These are phyloP conservation scores for Prunella vulgaris DNA, from an alignment of 257 asterid genomes.

Conservation along the genomic window DNA sequence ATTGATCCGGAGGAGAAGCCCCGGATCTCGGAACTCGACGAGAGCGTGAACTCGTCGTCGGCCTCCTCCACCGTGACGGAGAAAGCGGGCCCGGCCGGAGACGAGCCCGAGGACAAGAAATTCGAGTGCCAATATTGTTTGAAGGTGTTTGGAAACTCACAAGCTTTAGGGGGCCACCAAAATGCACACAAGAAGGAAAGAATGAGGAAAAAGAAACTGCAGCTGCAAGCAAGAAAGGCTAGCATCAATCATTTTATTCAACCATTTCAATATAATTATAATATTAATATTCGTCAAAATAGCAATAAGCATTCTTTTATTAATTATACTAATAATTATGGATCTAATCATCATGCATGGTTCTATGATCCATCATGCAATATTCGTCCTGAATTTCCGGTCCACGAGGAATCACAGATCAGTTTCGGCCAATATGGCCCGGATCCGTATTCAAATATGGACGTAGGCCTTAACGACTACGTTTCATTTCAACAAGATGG, in stretches of 20 bases:
- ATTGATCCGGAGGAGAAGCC: neutral
- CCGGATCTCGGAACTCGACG: slow-evolving; percentile 35
- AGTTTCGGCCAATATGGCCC: slow-evolving; percentile 37
- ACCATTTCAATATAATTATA: slow-evolving; percentile 32
- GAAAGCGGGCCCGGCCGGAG: slow-evolving; percentile 9
- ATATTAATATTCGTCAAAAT: neutral
- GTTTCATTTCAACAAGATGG: slow-evolving; percentile 28
- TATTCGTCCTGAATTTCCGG: slow-evolving; percentile 21
- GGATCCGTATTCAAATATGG: slow-evolving; percentile 19
- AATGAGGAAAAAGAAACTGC: slow-evolving; percentile 70
- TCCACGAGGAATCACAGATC: slow-evolving; percentile 59
- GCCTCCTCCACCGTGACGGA: slow-evolving; percentile 58
- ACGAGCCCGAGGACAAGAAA: slow-evolving; percentile 35
- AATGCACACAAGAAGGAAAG: slow-evolving; percentile 98
- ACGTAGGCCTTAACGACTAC: slow-evolving; percentile 8
- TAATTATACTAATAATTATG: slow-evolving; percentile 19
- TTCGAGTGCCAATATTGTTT: slow-evolving; percentile 80
- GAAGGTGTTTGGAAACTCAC: slow-evolving; percentile 72
- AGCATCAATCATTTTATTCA: slow-evolving; percentile 59
- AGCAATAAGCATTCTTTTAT: slow-evolving; percentile 4
- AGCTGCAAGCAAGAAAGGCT: slow-evolving; percentile 77
- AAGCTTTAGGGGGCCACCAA: slow-evolving; percentile 94
- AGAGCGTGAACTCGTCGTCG: slow-evolving; percentile 80
- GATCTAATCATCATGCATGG: slow-evolving; percentile 40
- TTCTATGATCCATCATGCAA: slow-evolving; percentile 44